Evolutionary conservation across 345 rosid genomes (phyloP).

Genomic region (Punica granatum): DNA sequence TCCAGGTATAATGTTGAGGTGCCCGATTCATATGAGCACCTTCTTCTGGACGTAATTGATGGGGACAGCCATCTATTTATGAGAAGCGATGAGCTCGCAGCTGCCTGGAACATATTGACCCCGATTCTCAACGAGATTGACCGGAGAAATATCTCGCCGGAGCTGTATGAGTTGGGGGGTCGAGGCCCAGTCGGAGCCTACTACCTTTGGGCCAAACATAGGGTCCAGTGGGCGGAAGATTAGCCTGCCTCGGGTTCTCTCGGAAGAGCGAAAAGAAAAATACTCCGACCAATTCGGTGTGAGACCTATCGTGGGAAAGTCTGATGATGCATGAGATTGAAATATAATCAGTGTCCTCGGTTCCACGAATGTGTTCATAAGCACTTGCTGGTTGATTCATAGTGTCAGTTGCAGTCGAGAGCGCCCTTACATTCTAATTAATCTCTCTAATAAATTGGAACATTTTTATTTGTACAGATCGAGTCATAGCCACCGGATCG

Average conservation of each 20-base stretch:
- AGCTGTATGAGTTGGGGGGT: constrained; percentile 65
- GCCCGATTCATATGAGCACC: constrained; percentile 77
- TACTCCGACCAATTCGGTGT: not conserved
- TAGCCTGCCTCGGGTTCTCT: not conserved
- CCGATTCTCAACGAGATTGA: constrained; percentile 52
- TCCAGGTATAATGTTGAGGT: constrained; percentile 48
- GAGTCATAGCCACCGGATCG: no score
- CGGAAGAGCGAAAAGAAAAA: not conserved
- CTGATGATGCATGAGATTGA: not conserved
- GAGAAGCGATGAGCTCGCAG: constrained; percentile 81
- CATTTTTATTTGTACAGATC: no score
- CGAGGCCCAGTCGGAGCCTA: constrained; percentile 67
- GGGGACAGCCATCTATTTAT: constrained; percentile 76
- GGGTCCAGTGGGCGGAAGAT: constrained; percentile 54
- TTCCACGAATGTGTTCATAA: not conserved
- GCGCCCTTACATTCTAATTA: no score
- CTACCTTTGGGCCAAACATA: constrained; percentile 70
- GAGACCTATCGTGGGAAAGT: not conserved
- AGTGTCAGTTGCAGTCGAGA: not conserved
- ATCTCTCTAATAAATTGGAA: no score
- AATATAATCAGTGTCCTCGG: not conserved
- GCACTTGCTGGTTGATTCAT: not conserved
- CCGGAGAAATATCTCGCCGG: constrained; percentile 41
- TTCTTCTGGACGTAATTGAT: constrained; percentile 71
- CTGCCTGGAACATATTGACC: constrained; percentile 56